Evolutionary conservation across 2,329 filamentous ascomycete species (phyloP), one percentile per base, ranked within the genome.

Genomic region (Colletotrichum sp.): DNA sequence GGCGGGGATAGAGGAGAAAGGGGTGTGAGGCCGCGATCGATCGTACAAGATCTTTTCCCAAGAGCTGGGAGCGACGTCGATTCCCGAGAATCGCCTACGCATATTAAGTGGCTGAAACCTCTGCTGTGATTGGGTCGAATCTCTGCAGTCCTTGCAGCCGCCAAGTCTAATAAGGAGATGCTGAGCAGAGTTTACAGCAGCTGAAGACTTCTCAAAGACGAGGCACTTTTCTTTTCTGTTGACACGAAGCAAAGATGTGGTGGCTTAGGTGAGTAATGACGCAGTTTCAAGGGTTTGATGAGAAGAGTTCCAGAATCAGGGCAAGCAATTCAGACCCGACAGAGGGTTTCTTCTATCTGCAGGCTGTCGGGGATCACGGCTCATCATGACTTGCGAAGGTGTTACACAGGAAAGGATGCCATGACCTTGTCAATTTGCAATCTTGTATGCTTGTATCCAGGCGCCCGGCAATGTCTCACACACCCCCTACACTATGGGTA

Each of bases 41-140:
- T 76, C 74, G 64, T 32, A 65, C 64, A 69, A 76, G 39, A 73
- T 64, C 63, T 60, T 26, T 6, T 24, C 12, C 12, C n/a, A n/a
- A 9, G 9, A 24, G 3, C 26, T 34, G 15, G 49, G 34, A n/a
- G 28, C 28, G 36, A 55, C 62, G 13, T 49, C 24, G 32, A 59
- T 64, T 68, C 59, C 70, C 70, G 70, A 76, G 21, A 30, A 52
- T 76, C 74, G 74, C 70, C 64, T 76, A 74, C 16, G 10, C 5
- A 69, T 34, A 76, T 76, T 69, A 62, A 32, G 70, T 76, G 70
- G 74, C 74, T 76, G 74, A 76, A 60, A 76, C 70, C 10, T 28
- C 12, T 32, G 8, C 13, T 26, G 32, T 28, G 5, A 55, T 55
- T 16, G 32, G 21, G 15, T 13, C 15, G 34, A 5, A 39, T 21